Conservation (phyloP, 148 eudicot species). For the Vaccinium darrowii region DNA sequence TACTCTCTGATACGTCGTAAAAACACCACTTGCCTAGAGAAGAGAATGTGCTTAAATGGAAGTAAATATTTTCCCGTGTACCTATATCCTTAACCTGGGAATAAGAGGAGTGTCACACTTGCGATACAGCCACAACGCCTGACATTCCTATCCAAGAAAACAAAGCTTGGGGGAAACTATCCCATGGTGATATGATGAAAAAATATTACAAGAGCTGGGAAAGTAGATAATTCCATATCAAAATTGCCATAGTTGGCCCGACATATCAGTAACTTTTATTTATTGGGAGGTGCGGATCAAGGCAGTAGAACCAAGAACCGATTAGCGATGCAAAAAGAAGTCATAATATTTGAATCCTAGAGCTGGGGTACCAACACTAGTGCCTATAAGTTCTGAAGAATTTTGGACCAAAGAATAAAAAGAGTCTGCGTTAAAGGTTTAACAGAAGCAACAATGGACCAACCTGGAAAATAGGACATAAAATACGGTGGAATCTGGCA, state of each 20-base stretch:
- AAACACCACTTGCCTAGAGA: background rate
- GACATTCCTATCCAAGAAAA: background rate
- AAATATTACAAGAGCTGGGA: background rate
- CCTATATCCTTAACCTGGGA: background rate
- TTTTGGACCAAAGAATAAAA: background rate
- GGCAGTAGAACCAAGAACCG: background rate
- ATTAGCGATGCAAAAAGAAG: background rate
- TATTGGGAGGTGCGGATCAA: background rate
- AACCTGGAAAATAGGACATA: constrained; percentile 94
- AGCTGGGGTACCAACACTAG: background rate
- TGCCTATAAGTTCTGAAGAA: background rate
- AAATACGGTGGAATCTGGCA: constrained; percentile 54
- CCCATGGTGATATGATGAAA: background rate
- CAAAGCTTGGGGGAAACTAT: background rate
- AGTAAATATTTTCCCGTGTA: background rate
- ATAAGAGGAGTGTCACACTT: background rate
- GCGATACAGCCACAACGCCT: background rate
- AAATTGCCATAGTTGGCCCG: background rate
- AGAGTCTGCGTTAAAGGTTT: background rate
- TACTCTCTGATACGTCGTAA: background rate
- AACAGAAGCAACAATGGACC: background rate
- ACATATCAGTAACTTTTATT: background rate
- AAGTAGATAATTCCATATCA: background rate
- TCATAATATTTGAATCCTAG: background rate
- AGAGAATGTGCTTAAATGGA: background rate